A percentile compares a stretch with the other conserved stretches of the same genome.
Conservation (phyloP, 345 rosid genomes). For the Psidium guajava region DNA sequence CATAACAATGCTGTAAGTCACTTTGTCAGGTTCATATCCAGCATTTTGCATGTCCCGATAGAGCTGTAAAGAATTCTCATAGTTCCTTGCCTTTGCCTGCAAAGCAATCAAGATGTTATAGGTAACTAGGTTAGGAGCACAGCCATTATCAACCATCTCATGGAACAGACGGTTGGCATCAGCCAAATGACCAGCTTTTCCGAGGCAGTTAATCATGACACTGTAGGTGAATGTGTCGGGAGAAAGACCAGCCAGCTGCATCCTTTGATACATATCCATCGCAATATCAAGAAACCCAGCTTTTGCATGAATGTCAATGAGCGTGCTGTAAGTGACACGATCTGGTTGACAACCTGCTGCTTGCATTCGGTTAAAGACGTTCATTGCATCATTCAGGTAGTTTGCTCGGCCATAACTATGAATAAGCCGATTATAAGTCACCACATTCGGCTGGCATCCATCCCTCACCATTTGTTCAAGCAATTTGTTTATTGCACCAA, state of each 20-base stretch:
- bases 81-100: conserved; percentile 91
- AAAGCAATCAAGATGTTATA: conserved; percentile 80
- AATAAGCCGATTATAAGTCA: conserved; percentile 83
- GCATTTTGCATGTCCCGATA: conserved; percentile 74
- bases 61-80: conserved; percentile 59
- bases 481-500: conserved; percentile 52
- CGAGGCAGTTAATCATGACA: conserved; percentile 93
- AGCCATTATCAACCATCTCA: conserved; percentile 85
- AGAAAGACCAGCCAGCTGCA: conserved; percentile 78
- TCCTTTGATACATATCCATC: conserved; percentile 68
- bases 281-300: conserved; percentile 91
- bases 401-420: conserved; percentile 95
- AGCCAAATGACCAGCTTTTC: conserved; percentile 79
- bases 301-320: conserved; percentile 90
- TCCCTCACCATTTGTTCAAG: conserved; percentile 69
- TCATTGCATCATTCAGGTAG: conserved; percentile 62
- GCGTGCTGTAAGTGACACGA: conserved; percentile 85
- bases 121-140: conserved; percentile 77
- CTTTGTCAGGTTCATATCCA: conserved; percentile 87
- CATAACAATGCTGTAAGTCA: conserved; percentile 87
- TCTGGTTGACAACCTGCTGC: conserved; percentile 71
- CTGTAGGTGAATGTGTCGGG: conserved; percentile 91
- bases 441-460: conserved; percentile 79
- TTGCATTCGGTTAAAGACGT: conserved; percentile 73
- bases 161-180: conserved; percentile 69